Percentiles rank a stretch among this genome's conserved stretches.
phyloP scores from a whole-genome alignment of 164 flowering plant species.

The Vitis rupestris region DNA sequence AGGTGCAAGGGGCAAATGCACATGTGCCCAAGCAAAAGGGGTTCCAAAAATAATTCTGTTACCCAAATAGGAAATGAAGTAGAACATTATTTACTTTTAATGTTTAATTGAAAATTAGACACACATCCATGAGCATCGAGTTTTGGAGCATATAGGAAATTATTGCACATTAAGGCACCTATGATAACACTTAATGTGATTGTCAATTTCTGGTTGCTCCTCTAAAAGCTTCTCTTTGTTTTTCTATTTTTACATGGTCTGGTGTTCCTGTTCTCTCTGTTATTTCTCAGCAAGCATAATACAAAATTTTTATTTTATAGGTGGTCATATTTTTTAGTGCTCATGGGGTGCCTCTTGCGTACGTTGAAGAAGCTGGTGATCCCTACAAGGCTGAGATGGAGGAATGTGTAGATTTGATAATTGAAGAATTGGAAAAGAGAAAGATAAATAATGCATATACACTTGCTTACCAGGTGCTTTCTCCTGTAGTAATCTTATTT shows the following conservation, averaged over 20 bases:
- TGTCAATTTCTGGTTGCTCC: neutral
- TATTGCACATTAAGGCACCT: neutral
- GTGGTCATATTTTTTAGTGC: conserved; percentile 98
- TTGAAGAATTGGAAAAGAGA: conserved; percentile 89
- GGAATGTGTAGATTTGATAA: conserved; percentile 95
- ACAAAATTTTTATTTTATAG: conserved; percentile 26
- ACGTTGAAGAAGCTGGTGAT: conserved; percentile 99
- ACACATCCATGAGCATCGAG: no score
- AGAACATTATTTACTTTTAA: neutral
- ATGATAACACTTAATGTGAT: neutral
- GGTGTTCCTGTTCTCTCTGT: neutral
- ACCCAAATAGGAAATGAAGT: no score
- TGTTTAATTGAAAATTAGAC: neutral
- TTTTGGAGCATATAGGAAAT: no score
- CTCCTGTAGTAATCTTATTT: neutral
- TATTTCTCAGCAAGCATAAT: neutral
- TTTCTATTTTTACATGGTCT: neutral
- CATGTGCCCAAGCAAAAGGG: no score
- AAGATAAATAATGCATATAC: conserved; percentile 62
- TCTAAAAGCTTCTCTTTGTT: neutral
- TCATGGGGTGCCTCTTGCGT: conserved; percentile 98
- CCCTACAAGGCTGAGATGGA: conserved; percentile 99
- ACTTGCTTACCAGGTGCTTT: conserved; percentile 91
- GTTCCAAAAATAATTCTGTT: no score
- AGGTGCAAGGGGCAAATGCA: neutral